phyloP scores from a whole-genome alignment of 345 rosid genomes.

The Punica granatum region DNA sequence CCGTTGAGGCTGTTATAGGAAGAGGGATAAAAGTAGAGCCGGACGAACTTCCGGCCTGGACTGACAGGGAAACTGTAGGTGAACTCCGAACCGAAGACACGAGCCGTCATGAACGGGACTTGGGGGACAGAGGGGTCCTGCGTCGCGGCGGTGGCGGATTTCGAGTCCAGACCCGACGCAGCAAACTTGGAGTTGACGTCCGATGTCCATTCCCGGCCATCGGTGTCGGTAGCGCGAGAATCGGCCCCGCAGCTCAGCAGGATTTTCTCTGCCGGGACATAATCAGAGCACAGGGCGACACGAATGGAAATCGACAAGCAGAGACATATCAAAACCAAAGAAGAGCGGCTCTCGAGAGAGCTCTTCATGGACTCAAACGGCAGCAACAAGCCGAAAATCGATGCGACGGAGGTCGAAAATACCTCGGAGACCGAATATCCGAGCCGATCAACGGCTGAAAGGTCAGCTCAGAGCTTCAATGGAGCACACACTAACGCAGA shows the following conservation, averaged over 20 bases:
- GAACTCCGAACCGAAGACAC: constrained; percentile 55
- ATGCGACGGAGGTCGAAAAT: no score
- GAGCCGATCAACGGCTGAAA: background rate
- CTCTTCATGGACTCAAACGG: background rate
- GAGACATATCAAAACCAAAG: background rate
- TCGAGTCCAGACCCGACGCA: constrained; percentile 34
- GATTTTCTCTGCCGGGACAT: constrained; percentile 53
- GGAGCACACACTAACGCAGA: background rate
- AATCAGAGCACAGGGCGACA: constrained; percentile 41
- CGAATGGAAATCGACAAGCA: constrained; percentile 2
- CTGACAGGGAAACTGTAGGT: constrained; percentile 67
- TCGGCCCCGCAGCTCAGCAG: constrained; percentile 64
- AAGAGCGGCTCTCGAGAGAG: background rate
- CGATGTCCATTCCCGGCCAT: constrained; percentile 57
- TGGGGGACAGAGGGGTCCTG: constrained; percentile 59
- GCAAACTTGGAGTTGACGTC: constrained; percentile 55
- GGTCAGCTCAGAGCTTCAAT: background rate
- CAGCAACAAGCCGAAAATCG: no score
- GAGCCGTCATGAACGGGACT: constrained; percentile 73
- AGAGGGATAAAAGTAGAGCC: constrained; percentile 70
- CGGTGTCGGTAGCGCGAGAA: constrained; percentile 35
- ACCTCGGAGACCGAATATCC: background rate
- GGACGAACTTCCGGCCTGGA: constrained; percentile 65
- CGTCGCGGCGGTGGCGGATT: constrained; percentile 35
- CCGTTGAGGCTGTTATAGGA: constrained; percentile 53